Evolutionary conservation across 2,329 filamentous ascomycete species (phyloP), one percentile per base, ranked within the genome.

Genomic region (Aplosporella prunicola): DNA sequence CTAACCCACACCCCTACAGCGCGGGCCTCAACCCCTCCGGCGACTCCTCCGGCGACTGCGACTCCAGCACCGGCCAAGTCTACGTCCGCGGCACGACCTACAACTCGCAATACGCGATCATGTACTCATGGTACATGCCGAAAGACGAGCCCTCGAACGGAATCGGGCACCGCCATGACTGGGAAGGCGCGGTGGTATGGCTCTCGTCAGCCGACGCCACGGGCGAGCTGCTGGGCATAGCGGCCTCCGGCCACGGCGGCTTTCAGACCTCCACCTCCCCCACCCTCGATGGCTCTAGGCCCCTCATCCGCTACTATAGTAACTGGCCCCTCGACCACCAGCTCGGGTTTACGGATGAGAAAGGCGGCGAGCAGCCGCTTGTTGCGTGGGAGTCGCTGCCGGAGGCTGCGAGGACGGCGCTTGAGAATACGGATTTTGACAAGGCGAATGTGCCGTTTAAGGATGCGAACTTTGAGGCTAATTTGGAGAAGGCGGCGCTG

Each of bases 161-260:
- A 0, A 49, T 69, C 3, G 70, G 69, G 7, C 71, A 74, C 45
- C 63, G 69, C 14, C 67, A 74, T 51, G 71, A 74, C 47, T 74
- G 70, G 71, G 70, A 74, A 45, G 66, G 65, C n/a, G 56, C 66
- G 1, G 64, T 74, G 23, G 60, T 74, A 17, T 74, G 67, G 67
- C 60, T 75, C 1, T 56, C 58, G 0, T 54, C 55, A 8, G 52
- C 58, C 2, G 58, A 58, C 1, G 54, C 53, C 0, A 50, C 55
- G 1, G 60, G 67, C 0, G 66, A 60, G 1, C 51, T 74, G 20
- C 48, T 65, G 2, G 69, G 68, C 15, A 65, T 73, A 6, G 70
- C 69, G 15, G 68, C 69, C 2, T 69, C 65, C 3, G 69, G 67
- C 1, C 70, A 74, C 39, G 70, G 69, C 3, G 53, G 47, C 4